phyloP scores from a whole-genome alignment of 805 yeast species.

The Barnettozyma pratensis region DNA sequence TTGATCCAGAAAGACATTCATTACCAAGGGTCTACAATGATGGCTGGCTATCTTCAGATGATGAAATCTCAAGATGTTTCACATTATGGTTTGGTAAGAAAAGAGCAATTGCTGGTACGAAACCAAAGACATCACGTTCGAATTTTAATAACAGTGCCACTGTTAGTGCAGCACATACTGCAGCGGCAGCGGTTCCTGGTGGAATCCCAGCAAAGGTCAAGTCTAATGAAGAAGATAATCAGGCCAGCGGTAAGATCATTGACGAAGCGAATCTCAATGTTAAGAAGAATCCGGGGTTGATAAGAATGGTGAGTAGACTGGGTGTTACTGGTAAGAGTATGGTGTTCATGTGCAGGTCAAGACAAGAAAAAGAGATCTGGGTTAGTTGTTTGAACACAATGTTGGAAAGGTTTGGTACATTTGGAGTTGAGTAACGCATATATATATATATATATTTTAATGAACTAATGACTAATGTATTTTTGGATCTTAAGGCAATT shows the following conservation, averaged over 20 bases:
- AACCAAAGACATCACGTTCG: background rate
- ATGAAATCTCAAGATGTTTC: constrained; percentile 69
- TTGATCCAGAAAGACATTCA: constrained; percentile 47
- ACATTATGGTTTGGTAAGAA: constrained; percentile 80
- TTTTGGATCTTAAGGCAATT: no score
- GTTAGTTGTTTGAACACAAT: constrained; percentile 38
- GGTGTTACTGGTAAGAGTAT: constrained; percentile 65
- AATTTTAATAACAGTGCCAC: no score
- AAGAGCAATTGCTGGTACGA: constrained; percentile 34
- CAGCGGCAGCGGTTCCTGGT: no score
- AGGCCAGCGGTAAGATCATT: background rate
- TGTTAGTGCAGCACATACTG: no score
- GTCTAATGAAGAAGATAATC: background rate
- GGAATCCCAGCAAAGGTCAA: no score
- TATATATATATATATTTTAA: no score
- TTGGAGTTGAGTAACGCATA: background rate
- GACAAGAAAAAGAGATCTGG: constrained; percentile 85
- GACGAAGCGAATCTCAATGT: background rate
- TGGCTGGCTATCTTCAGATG: constrained; percentile 82
- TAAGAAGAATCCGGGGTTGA: constrained; percentile 36
- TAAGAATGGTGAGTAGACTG: constrained; percentile 44
- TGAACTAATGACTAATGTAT: no score
- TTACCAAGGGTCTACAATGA: constrained; percentile 73
- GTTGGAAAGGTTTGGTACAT: constrained; percentile 28
- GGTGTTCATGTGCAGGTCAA: constrained; percentile 75